A percentile compares a stretch with the other conserved stretches of the same genome.
Conservation (phyloP, 148 eudicot genomes). For the Chenopodium formosanum region DNA sequence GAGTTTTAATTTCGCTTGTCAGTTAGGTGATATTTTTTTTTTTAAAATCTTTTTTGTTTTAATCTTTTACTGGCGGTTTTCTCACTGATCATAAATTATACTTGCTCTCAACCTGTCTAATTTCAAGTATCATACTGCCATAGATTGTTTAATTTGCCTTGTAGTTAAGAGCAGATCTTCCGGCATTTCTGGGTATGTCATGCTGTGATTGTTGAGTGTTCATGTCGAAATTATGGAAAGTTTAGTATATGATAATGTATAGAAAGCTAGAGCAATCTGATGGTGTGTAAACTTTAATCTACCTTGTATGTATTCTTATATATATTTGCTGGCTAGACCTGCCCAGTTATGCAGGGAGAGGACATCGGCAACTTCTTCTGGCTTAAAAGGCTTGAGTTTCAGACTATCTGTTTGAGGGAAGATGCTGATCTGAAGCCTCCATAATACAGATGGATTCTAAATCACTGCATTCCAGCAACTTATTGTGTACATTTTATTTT, state of each 20-base stretch:
- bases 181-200: background rate
- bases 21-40: background rate
- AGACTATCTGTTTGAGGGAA: slow-evolving; percentile 3
- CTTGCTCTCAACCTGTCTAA: background rate
- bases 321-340: slow-evolving; percentile 9
- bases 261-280: background rate
- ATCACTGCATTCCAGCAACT: slow-evolving; percentile 26
- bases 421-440: slow-evolving; percentile 14
- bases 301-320: background rate
- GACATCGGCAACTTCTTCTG: background rate
- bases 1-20: background rate
- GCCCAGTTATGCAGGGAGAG: slow-evolving; percentile 11
- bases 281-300: slow-evolving; percentile 1
- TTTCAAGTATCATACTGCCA: background rate
- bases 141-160: background rate
- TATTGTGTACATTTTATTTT: slow-evolving; percentile 5
- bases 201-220: background rate
- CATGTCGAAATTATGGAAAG: background rate
- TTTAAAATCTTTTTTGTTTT: no score
- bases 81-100: background rate
- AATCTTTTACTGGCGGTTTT: background rate
- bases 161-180: background rate
- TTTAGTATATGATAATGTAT: no score
- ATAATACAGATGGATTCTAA: background rate
- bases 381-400: slow-evolving; percentile 1